These are phyloP conservation scores for Echites panduratus DNA, from an alignment of 257 asterid species.

Conservation along the genomic window DNA sequence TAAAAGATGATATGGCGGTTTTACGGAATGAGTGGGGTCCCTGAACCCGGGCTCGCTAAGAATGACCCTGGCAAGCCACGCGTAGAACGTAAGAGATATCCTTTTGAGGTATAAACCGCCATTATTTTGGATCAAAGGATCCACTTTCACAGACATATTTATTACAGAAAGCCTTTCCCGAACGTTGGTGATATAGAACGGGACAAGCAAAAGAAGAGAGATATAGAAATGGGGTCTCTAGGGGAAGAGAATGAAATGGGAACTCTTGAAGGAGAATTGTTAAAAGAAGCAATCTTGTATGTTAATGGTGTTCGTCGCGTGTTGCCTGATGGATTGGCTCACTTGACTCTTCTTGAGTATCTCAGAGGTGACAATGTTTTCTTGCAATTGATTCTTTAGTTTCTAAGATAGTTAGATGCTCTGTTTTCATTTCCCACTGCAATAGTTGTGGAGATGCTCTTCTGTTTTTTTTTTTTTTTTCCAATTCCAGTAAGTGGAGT, in stretches of 20 bases:
- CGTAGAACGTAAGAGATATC: too few species aligned
- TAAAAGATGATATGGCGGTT: too few species aligned
- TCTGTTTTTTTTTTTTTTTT: too few species aligned
- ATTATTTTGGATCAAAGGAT: not conserved
- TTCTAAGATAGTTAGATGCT: not conserved
- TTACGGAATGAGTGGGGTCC: too few species aligned
- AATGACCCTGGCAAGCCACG: too few species aligned
- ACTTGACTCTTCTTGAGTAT: conserved; percentile 85
- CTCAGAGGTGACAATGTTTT: conserved; percentile 55
- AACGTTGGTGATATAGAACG: not conserved
- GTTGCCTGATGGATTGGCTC: conserved; percentile 87
- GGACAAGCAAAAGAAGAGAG: not conserved
- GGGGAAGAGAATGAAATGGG: conserved; percentile 34
- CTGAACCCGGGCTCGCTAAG: too few species aligned
- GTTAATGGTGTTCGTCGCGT: conserved; percentile 86
- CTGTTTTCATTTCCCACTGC: not conserved
- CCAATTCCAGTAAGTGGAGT: not conserved
- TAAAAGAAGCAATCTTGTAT: conserved; percentile 62
- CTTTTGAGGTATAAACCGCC: too few species aligned
- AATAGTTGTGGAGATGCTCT: not conserved
- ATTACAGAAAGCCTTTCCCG: not conserved
- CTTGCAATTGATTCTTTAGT: not conserved
- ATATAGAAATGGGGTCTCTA: conserved; percentile 56
- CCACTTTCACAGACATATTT: not conserved
- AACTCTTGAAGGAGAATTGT: conserved; percentile 19